phyloP scores from a whole-genome alignment of 495 filamentous ascomycete genomes.

The Penicillium waksmanii region DNA sequence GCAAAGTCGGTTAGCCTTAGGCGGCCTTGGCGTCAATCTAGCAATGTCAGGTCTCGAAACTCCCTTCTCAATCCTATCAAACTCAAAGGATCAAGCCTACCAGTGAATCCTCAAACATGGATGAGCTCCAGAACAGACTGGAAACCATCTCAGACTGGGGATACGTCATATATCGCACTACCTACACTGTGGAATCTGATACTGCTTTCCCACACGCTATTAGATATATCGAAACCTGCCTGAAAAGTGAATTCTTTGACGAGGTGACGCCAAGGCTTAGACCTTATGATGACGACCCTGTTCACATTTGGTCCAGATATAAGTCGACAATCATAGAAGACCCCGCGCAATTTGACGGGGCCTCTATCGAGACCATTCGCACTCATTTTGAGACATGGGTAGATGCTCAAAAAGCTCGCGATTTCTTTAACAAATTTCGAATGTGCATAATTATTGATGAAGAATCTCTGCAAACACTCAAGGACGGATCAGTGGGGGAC shows the following conservation, averaged over 20 bases:
- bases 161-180: constrained; percentile 18
- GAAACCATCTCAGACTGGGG: constrained; percentile 4
- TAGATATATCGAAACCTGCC: constrained; percentile 15
- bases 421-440: not conserved
- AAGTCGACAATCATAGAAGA: constrained; percentile 46
- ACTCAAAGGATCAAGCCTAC: too few species aligned
- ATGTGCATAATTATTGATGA: constrained; percentile 21
- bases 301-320: not conserved
- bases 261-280: not conserved
- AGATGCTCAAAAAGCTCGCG: not conserved
- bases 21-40: not conserved
- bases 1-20: not conserved
- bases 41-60: not conserved
- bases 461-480: constrained; percentile 15
- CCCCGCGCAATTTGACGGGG: not conserved
- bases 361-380: constrained; percentile 1
- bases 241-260: not conserved
- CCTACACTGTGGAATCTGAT: constrained; percentile 17
- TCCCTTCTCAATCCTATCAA: not conserved
- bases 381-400: constrained; percentile 6
- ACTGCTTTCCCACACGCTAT: constrained; percentile 10
- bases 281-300: too few species aligned
- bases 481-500: not conserved
- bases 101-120: not conserved
- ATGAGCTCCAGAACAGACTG: not conserved